Percentiles rank a stretch among this genome's conserved stretches.
Evolutionary conservation across 371 early-diverging fungal genomes (phyloP).

Genomic region (Mucor saturninus): DNA sequence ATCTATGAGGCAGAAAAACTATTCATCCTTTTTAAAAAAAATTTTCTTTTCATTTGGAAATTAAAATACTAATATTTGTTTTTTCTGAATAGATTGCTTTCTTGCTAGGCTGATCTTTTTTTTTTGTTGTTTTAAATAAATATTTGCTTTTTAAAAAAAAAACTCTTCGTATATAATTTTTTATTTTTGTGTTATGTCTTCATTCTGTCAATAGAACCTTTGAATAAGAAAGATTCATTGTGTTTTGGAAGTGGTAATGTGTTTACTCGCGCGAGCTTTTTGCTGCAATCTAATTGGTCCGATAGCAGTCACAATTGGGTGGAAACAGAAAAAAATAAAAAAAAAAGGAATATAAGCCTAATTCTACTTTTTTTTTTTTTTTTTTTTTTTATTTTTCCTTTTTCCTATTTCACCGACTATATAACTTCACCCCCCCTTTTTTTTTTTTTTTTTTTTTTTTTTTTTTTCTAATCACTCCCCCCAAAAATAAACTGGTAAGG

Average conservation of each 20-base stretch:
- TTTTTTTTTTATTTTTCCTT: conserved; percentile 21
- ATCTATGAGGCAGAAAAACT: conserved; percentile 25
- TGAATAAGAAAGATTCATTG: too few species aligned
- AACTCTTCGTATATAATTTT: too few species aligned
- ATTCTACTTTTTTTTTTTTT: conserved; percentile 12
- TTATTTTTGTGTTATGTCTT: too few species aligned
- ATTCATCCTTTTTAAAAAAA: background rate
- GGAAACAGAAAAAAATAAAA: conserved; percentile 3
- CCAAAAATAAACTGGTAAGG: background rate
- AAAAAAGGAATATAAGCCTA: conserved; percentile 17
- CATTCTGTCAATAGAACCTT: too few species aligned
- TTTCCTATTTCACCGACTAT: background rate
- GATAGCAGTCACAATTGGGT: background rate
- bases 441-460: conserved; percentile 17
- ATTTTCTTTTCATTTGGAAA: background rate
- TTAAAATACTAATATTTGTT: background rate
- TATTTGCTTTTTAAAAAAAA: too few species aligned
- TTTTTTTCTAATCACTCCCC: conserved; percentile 5
- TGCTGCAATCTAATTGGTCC: background rate
- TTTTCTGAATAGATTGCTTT: background rate
- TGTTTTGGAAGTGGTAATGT: too few species aligned
- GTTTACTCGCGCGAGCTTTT: background rate
- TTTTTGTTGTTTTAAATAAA: too few species aligned
- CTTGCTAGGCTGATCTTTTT: too few species aligned
- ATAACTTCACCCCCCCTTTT: background rate